These are phyloP conservation scores for Tetradesmus lagerheimii DNA, from an alignment of 139 green algal species.

Conservation along the genomic window DNA sequence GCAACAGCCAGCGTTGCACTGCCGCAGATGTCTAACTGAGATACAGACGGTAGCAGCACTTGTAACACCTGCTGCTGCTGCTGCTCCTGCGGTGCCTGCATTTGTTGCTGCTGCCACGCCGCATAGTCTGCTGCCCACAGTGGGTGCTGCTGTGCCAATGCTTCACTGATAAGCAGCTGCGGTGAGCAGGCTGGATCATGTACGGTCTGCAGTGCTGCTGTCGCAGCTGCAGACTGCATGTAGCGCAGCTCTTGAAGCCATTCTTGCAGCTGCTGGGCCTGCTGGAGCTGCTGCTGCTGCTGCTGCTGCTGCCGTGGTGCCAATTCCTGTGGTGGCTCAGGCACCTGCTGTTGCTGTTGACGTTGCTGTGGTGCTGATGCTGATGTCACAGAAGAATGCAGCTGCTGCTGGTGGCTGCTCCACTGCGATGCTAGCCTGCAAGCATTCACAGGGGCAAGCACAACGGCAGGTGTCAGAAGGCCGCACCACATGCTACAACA, in stretches of 20 bases:
- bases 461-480: not conserved
- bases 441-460: not conserved
- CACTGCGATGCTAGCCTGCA: not conserved
- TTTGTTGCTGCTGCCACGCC: not conserved
- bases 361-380: not conserved
- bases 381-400: not conserved
- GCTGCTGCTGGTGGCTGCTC: not conserved
- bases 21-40: not conserved
- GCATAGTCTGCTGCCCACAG: not conserved
- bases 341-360: not conserved
- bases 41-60: not conserved
- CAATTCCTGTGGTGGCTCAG: too few species aligned
- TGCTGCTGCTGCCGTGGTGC: not conserved
- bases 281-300: not conserved
- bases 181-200: not conserved
- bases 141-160: not conserved
- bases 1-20: not conserved
- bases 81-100: not conserved
- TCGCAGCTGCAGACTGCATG: not conserved
- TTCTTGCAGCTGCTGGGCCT: not conserved
- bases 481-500: too few species aligned
- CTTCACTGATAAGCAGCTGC: not conserved
- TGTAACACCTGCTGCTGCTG: conserved; percentile 13
- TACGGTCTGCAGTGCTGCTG: not conserved
- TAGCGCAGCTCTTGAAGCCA: not conserved